Evolutionary conservation across 345 rosid species (phyloP).

Genomic region (Isatis tinctoria): DNA sequence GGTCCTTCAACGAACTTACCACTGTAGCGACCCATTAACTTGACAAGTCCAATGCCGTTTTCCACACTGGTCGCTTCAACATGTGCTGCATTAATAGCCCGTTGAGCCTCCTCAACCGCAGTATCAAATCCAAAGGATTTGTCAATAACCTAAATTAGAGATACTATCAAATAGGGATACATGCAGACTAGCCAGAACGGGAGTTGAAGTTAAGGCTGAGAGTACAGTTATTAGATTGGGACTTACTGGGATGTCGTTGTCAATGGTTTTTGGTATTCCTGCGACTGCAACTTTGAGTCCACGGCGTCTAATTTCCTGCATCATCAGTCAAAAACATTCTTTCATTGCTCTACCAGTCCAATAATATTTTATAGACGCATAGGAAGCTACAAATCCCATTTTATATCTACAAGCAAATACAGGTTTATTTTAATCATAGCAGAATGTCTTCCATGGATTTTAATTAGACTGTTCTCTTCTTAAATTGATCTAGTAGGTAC

Average conservation of each 20-base stretch:
- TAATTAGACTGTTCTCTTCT: neutral
- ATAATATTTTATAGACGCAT: neutral
- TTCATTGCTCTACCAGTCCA: neutral
- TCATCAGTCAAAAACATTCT: neutral
- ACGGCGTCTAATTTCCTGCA: constrained; percentile 74
- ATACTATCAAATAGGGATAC: constrained; percentile 4
- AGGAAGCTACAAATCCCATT: neutral
- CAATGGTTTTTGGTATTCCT: constrained; percentile 92
- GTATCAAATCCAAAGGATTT: constrained; percentile 90
- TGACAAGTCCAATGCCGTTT: constrained; percentile 84
- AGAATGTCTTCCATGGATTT: neutral
- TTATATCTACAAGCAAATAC: neutral
- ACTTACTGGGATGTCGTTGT: constrained; percentile 87
- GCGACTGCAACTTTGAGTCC: constrained; percentile 80
- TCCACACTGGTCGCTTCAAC: constrained; percentile 76
- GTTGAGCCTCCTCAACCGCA: constrained; percentile 96
- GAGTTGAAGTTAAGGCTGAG: neutral
- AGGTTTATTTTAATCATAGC: neutral
- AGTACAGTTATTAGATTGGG: neutral
- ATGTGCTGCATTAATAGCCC: constrained; percentile 90
- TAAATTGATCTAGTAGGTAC: neutral
- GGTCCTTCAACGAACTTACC: constrained; percentile 46
- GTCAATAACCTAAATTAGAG: constrained; percentile 71
- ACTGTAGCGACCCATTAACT: constrained; percentile 85
- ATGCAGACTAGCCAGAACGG: neutral